Percentiles rank a stretch among this genome's conserved stretches.
Evolutionary conservation across 2,329 filamentous ascomycete species (phyloP).

Genomic region (Cladobotryum mycophilum): DNA sequence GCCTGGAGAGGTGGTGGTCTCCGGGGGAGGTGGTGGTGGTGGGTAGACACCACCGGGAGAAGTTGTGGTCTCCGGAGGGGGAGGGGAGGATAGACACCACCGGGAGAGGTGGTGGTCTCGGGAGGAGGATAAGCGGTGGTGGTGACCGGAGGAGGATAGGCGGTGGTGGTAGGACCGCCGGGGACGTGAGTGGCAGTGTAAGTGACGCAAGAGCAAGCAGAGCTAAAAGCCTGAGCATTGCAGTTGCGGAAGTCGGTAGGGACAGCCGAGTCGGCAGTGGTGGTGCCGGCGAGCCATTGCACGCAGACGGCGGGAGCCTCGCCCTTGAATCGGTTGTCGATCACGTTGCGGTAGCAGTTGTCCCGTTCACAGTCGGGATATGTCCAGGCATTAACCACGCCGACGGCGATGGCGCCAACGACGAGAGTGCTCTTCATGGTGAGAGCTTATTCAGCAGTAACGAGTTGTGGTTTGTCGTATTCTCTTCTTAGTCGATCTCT

Average conservation of each 20-base stretch:
- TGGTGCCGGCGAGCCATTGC: slow-evolving; percentile 24
- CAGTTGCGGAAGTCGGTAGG: slow-evolving; percentile 29
- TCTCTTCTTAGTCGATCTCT: too few species aligned
- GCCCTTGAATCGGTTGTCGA: slow-evolving; percentile 25
- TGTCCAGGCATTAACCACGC: slow-evolving; percentile 20
- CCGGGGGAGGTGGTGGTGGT: slow-evolving; percentile 3
- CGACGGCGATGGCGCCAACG: slow-evolving; percentile 27
- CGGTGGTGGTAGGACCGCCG: slow-evolving; percentile 10
- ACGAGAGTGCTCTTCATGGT: slow-evolving; percentile 30
- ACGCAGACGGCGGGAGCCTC: slow-evolving; percentile 27
- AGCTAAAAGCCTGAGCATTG: slow-evolving; percentile 17
- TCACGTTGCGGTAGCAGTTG: slow-evolving; percentile 32
- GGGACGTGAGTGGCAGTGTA: slow-evolving; percentile 27
- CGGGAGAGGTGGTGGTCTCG: slow-evolving; percentile 20
- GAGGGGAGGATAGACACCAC: not conserved
- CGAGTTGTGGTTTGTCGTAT: slow-evolving; percentile 2
- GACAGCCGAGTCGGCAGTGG: slow-evolving; percentile 21
- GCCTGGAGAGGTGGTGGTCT: slow-evolving; percentile 13
- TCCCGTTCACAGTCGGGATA: slow-evolving; percentile 26
- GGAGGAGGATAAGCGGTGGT: slow-evolving; percentile 3
- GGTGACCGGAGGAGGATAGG: not conserved
- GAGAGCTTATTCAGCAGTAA: slow-evolving; percentile 8
- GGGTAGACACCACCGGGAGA: slow-evolving; percentile 11
- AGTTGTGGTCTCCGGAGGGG: not conserved
- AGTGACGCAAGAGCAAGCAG: slow-evolving; percentile 33